Evolutionary conservation across 306 rosid species (phyloP).

Genomic region (Trifolium dubium): DNA sequence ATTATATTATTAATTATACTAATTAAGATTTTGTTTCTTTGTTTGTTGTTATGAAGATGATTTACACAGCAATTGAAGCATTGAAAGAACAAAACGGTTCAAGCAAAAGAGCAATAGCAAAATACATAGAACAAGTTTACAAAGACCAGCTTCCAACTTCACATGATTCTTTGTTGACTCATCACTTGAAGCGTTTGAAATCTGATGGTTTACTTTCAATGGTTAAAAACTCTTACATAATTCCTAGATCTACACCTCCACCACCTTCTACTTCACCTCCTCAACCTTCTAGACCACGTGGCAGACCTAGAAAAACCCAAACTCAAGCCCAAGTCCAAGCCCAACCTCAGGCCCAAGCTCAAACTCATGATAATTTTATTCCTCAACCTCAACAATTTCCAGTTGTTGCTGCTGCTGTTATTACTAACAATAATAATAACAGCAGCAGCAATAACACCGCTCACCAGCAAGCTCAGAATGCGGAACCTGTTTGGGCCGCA

Average conservation of each 20-base stretch:
- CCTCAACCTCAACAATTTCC: background rate
- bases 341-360: slow-evolving; percentile 35
- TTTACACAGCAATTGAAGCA: slow-evolving; percentile 66
- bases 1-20: too few relatives aligned
- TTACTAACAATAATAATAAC: background rate
- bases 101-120: slow-evolving; percentile 75
- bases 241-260: slow-evolving; percentile 62
- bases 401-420: background rate
- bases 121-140: slow-evolving; percentile 74
- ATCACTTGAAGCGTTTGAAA: slow-evolving; percentile 75
- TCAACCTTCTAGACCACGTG: slow-evolving; percentile 44
- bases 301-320: slow-evolving; percentile 74
- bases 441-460: background rate
- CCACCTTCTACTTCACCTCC: background rate
- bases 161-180: slow-evolving; percentile 60
- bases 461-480: background rate
- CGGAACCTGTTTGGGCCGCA: too few relatives aligned
- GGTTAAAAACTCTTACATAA: slow-evolving; percentile 76
- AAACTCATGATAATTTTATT: background rate
- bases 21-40: too few relatives aligned
- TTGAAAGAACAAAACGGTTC: slow-evolving; percentile 80
- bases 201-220: slow-evolving; percentile 58
- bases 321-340: slow-evolving; percentile 8
- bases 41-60: slow-evolving; percentile 46
- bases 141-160: slow-evolving; percentile 57